These are phyloP conservation scores for Colletotrichum trifolii DNA, from an alignment of 2,329 filamentous ascomycete genomes.

Conservation along the genomic window DNA sequence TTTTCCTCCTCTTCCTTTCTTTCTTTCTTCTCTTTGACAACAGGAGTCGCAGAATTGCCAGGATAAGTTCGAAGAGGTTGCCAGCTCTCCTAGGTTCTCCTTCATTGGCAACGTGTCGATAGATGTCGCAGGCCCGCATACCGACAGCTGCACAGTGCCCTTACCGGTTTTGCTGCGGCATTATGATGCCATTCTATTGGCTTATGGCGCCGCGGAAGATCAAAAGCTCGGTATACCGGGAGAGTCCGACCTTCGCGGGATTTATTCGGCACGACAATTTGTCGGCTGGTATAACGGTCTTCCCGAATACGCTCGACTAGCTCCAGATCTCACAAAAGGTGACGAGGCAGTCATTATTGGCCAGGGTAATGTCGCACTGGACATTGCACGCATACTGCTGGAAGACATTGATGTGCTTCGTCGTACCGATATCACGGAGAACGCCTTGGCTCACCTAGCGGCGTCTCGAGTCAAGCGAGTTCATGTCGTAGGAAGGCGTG, in stretches of 20 bases:
- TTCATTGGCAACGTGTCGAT: constrained; percentile 92
- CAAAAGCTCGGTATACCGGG: constrained; percentile 82
- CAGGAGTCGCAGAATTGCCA: constrained; percentile 79
- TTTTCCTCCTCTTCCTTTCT: background rate
- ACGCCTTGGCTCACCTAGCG: constrained; percentile 79
- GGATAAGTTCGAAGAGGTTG: constrained; percentile 92
- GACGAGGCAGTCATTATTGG: constrained; percentile 91
- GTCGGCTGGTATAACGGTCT: constrained; percentile 99
- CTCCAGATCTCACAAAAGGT: constrained; percentile 78
- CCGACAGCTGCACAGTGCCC: constrained; percentile 65
- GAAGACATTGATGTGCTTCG: constrained; percentile 78
- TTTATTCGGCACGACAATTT: constrained; percentile 91
- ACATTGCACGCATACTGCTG: constrained; percentile 89
- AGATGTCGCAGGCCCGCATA: constrained; percentile 62
- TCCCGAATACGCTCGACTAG: constrained; percentile 79
- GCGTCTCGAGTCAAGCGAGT: constrained; percentile 82
- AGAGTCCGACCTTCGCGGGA: constrained; percentile 76
- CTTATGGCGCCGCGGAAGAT: constrained; percentile 91
- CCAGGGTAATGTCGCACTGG: constrained; percentile 95
- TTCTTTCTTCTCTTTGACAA: background rate
- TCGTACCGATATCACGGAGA: constrained; percentile 89
- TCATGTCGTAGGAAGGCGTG: constrained; percentile 87
- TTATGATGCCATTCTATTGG: constrained; percentile 92
- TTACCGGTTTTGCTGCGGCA: constrained; percentile 77
- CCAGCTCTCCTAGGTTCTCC: constrained; percentile 82